Conservation (phyloP, 2,329 filamentous ascomycete genomes). For the Xenoacremonium recifei region DNA sequence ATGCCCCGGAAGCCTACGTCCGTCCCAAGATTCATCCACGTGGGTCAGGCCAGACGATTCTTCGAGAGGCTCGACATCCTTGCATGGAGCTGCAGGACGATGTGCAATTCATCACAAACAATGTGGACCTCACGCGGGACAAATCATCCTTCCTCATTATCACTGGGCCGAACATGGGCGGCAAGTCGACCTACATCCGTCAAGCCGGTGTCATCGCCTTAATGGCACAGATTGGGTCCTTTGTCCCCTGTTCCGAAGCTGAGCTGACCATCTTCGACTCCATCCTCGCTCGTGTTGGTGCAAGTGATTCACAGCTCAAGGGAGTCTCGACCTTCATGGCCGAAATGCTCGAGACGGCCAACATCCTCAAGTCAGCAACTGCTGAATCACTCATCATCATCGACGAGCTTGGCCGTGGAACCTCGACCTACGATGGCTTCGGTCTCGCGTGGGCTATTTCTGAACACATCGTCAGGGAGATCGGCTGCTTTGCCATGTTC, state of each 20-base stretch:
- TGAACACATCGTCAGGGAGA: slow-evolving; percentile 94
- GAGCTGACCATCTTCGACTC: slow-evolving; percentile 96
- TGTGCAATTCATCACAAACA: slow-evolving; percentile 97
- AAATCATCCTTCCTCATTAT: slow-evolving; percentile 92
- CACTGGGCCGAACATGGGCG: slow-evolving; percentile 98
- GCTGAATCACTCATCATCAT: slow-evolving; percentile 97
- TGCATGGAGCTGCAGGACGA: slow-evolving; percentile 99
- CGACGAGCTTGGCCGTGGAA: slow-evolving; percentile 93
- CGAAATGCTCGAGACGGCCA: slow-evolving; percentile 98
- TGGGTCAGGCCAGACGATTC: slow-evolving; percentile 80
- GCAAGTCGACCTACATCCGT: slow-evolving; percentile 97
- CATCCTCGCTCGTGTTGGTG: slow-evolving; percentile 92
- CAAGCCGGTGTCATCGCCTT: slow-evolving; percentile 96
- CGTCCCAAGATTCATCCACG: slow-evolving; percentile 87
- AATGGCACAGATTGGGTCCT: slow-evolving; percentile 96
- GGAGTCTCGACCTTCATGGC: slow-evolving; percentile 99
- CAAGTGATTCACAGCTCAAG: slow-evolving; percentile 94
- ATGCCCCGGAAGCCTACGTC: slow-evolving; percentile 89
- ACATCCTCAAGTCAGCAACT: slow-evolving; percentile 96
- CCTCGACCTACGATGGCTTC: slow-evolving; percentile 97
- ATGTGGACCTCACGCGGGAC: slow-evolving; percentile 76
- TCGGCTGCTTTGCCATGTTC: slow-evolving; percentile 91
- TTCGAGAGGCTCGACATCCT: slow-evolving; percentile 93
- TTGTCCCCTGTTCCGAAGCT: slow-evolving; percentile 87
- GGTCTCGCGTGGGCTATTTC: slow-evolving; percentile 99